These are phyloP conservation scores for sorghum (Sorghum bicolor) DNA, from an alignment of 176 grass and related monocot genomes.

Conservation along the genomic window DNA sequence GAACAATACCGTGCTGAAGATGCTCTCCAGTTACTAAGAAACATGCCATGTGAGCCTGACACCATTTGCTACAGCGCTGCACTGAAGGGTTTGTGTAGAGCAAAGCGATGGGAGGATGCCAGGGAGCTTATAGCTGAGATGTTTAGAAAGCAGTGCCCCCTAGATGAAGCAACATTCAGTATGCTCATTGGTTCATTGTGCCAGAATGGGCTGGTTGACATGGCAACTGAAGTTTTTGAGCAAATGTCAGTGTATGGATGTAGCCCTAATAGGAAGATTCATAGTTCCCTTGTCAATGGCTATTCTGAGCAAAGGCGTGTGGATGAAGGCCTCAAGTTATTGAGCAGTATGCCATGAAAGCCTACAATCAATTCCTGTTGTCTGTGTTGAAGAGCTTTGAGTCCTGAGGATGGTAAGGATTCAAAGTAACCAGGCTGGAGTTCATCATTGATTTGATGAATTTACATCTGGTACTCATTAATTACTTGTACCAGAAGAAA, in stretches of 20 bases:
- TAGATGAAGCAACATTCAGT: background rate
- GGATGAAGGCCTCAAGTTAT: too few relatives aligned
- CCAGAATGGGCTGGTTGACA: background rate
- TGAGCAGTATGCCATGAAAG: background rate
- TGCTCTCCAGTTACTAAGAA: background rate
- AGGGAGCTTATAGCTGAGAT: conserved; percentile 17
- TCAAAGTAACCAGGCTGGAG: background rate
- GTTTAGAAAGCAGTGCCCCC: background rate
- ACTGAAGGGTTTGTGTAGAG: conserved; percentile 20
- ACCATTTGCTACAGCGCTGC: conserved; percentile 10
- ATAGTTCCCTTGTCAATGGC: background rate
- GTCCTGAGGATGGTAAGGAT: background rate
- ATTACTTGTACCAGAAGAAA: too few relatives aligned
- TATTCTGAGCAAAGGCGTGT: too few relatives aligned
- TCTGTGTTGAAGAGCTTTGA: background rate
- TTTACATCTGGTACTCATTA: background rate
- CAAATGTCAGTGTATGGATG: conserved; percentile 1
- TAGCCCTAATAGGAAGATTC: background rate
- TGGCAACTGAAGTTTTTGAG: conserved; percentile 9
- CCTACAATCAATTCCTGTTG: background rate
- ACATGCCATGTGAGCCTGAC: background rate
- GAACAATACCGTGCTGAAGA: conserved; percentile 1
- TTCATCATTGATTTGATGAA: background rate
- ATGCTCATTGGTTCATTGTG: conserved; percentile 4
- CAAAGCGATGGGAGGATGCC: conserved; percentile 14